These are phyloP conservation scores for Populus hybrid DNA, from an alignment of 441 rosid species.

Conservation along the genomic window DNA sequence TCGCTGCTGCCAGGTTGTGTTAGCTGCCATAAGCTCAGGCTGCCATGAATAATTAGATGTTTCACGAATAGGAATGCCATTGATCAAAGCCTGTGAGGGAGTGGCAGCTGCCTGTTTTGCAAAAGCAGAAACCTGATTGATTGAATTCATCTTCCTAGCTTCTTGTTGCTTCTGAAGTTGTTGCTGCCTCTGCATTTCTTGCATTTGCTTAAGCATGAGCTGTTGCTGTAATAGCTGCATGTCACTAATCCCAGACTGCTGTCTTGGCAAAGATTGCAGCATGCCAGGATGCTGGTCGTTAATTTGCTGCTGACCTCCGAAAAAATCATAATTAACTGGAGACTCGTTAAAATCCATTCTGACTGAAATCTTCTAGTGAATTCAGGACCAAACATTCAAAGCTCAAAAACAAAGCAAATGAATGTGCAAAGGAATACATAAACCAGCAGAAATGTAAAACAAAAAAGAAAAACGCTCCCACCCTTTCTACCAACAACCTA, in stretches of 20 bases:
- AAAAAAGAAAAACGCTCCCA: background rate
- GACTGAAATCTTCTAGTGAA: conserved; percentile 42
- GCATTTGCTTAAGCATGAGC: conserved; percentile 61
- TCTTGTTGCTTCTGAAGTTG: conserved; percentile 55
- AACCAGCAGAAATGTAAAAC: background rate
- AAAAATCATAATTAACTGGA: conserved; percentile 66
- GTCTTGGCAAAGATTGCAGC: conserved; percentile 64
- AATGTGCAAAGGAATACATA: background rate
- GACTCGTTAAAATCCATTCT: conserved; percentile 60
- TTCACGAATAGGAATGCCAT: conserved; percentile 64
- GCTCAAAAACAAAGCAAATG: background rate
- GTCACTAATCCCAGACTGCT: conserved; percentile 60
- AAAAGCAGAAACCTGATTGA: conserved; percentile 44
- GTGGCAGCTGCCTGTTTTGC: conserved; percentile 40
- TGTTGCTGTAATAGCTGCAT: conserved; percentile 76
- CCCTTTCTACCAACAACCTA: background rate
- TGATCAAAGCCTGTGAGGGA: conserved; percentile 48
- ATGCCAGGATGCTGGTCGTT: conserved; percentile 52
- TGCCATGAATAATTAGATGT: conserved; percentile 49
- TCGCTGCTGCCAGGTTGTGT: conserved; percentile 61
- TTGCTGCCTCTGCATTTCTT: conserved; percentile 71
- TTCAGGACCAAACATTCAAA: conserved; percentile 32
- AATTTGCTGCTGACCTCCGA: conserved; percentile 33
- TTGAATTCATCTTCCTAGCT: conserved; percentile 44
- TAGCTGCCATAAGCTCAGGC: conserved; percentile 19